A percentile compares a stretch with the other conserved stretches of the same genome.
phyloP scores from a whole-genome alignment of 1,284 basidiomycete genomes.

The Ganoderma sinense region DNA sequence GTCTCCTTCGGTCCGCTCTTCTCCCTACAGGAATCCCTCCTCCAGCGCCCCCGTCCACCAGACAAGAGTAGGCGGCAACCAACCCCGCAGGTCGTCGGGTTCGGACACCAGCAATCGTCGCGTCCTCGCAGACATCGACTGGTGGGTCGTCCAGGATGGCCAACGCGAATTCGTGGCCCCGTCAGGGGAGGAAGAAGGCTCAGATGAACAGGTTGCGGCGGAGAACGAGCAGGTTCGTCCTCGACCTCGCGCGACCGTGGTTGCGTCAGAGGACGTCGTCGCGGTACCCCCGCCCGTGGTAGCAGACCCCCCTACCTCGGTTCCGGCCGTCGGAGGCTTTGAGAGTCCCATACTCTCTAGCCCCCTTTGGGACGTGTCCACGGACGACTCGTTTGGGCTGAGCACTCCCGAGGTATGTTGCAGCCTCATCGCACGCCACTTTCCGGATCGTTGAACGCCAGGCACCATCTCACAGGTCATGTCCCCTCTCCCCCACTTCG shows the following conservation, averaged over 20 bases:
- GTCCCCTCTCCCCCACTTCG: conserved; percentile 52
- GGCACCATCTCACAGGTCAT: conserved; percentile 28
- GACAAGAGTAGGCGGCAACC: conserved; percentile 48
- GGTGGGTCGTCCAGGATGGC: conserved; percentile 80
- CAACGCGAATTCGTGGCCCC: conserved; percentile 54
- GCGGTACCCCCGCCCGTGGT: conserved; percentile 22
- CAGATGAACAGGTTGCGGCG: conserved; percentile 31
- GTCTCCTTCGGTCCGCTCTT: conserved; percentile 66
- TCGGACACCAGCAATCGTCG: conserved; percentile 68
- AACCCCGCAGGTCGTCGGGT: conserved; percentile 66
- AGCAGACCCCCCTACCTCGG: conserved; percentile 19
- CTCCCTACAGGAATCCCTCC: conserved; percentile 59
- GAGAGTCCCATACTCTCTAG: conserved; percentile 25
- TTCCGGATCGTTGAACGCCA: conserved; percentile 24
- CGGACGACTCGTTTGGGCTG: conserved; percentile 26
- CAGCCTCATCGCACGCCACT: conserved; percentile 24
- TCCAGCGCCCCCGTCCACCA: conserved; percentile 43
- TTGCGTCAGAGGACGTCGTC: conserved; percentile 24
- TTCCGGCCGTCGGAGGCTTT: conserved; percentile 15
- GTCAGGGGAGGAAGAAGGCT: conserved; percentile 35
- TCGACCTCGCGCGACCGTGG: conserved; percentile 12
- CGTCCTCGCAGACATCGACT: conserved; percentile 83
- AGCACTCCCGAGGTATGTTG: conserved; percentile 34
- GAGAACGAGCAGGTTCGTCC: conserved; percentile 30
- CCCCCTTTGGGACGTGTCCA: conserved; percentile 30